phyloP scores from a whole-genome alignment of 495 filamentous ascomycete genomes.

The Podospora fimiseda region DNA sequence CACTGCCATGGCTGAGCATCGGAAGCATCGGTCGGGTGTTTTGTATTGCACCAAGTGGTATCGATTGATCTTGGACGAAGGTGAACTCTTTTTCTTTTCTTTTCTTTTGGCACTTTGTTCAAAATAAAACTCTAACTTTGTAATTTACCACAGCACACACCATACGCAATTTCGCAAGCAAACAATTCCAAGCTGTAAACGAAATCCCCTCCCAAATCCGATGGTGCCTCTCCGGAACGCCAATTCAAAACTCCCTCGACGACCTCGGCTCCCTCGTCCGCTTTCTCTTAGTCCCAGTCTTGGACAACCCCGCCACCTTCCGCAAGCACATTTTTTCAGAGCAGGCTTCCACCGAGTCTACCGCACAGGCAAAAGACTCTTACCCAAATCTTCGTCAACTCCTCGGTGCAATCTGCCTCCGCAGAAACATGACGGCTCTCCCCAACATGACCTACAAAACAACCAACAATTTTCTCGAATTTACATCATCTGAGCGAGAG shows the following conservation, averaged over 20 bases:
- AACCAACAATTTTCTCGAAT: too few relatives aligned
- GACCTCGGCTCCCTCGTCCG: background rate
- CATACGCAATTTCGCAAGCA: background rate
- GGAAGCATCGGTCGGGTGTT: background rate
- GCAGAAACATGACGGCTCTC: background rate
- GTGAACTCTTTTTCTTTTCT: background rate
- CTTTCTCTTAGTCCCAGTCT: background rate
- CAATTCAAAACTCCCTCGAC: background rate
- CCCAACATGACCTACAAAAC: background rate
- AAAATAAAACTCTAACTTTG: too few relatives aligned
- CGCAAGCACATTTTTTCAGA: background rate
- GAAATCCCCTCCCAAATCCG: background rate
- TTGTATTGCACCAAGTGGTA: background rate
- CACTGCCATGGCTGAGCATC: background rate
- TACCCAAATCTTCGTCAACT: background rate
- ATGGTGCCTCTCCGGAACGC: conserved; percentile 1
- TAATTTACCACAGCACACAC: background rate
- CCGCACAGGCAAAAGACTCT: background rate
- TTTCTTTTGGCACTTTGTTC: too few relatives aligned
- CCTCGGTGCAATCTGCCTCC: background rate
- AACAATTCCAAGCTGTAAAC: background rate
- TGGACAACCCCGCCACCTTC: background rate
- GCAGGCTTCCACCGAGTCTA: background rate
- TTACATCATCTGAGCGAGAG: background rate
- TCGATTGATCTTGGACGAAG: background rate